Percentiles rank a stretch among this genome's conserved stretches.
Evolutionary conservation across 2,329 filamentous ascomycete species (phyloP).

Genomic region (Triangularia verruculosa): DNA sequence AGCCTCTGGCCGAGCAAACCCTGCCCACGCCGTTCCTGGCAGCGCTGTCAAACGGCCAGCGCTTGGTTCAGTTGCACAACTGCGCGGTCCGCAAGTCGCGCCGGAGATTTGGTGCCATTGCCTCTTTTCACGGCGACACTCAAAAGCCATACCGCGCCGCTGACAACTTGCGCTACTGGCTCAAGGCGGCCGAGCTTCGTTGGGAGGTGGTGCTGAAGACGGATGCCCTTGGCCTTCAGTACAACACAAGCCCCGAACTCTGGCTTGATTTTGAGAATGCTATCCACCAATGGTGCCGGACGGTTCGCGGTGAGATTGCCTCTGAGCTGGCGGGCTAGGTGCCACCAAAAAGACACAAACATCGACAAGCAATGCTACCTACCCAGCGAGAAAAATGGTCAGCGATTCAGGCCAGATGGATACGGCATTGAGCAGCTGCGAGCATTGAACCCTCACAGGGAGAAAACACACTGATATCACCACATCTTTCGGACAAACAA

Average conservation of each 20-base stretch:
- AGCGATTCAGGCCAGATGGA: not conserved
- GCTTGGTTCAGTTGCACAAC: slow-evolving; percentile 86
- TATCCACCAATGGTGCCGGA: slow-evolving; percentile 77
- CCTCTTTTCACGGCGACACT: slow-evolving; percentile 85
- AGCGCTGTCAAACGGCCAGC: slow-evolving; percentile 72
- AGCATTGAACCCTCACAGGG: not conserved
- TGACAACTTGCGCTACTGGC: slow-evolving; percentile 93
- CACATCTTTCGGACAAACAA: not conserved
- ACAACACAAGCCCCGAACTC: slow-evolving; percentile 63
- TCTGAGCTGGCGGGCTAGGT: slow-evolving; percentile 51
- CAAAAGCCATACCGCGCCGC: slow-evolving; percentile 90
- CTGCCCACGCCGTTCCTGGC: slow-evolving; percentile 71
- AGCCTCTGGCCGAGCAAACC: slow-evolving; percentile 30
- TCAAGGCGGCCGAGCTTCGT: slow-evolving; percentile 89
- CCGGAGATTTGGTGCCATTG: slow-evolving; percentile 84
- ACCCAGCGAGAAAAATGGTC: not conserved
- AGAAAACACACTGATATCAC: not conserved
- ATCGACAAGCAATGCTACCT: not conserved
- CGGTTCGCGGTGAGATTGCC: slow-evolving; percentile 78
- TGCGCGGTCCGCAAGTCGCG: slow-evolving; percentile 79
- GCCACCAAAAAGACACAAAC: slow-evolving; percentile 8
- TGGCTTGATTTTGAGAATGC: slow-evolving; percentile 84
- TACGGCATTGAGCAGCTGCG: not conserved
- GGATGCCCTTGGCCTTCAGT: slow-evolving; percentile 83
- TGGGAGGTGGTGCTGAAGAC: slow-evolving; percentile 85